A percentile compares a stretch with the other conserved stretches of the same genome.
These are phyloP conservation scores for Calocera viscosa DNA, from an alignment of 768 basidiomycete species.

Conservation along the genomic window DNA sequence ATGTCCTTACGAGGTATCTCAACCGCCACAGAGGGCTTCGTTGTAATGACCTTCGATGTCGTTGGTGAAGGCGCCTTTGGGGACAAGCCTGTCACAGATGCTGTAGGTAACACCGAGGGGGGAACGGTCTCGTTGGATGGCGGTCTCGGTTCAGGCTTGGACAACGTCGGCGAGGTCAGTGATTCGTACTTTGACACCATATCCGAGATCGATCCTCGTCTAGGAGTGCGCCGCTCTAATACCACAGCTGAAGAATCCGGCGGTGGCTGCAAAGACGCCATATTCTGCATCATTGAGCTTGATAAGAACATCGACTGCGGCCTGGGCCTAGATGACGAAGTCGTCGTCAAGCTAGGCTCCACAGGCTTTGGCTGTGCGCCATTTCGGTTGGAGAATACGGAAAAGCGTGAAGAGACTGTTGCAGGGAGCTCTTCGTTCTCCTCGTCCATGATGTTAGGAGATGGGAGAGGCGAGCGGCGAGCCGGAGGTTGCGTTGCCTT, in stretches of 20 bases:
- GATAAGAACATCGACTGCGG: conserved; percentile 73
- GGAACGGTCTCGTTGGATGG: neutral
- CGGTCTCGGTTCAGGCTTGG: neutral
- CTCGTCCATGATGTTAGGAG: conserved; percentile 3
- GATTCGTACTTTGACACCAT: conserved; percentile 77
- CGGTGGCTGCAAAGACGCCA: conserved; percentile 30
- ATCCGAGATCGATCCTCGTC: conserved; percentile 71
- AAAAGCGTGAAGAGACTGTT: neutral
- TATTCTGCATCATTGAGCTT: conserved; percentile 34
- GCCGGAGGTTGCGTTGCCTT: neutral
- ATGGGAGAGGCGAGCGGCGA: neutral
- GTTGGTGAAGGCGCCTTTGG: neutral
- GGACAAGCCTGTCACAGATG: neutral
- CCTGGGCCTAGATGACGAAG: conserved; percentile 40
- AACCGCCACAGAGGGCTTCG: neutral
- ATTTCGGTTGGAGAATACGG: neutral
- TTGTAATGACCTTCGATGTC: neutral
- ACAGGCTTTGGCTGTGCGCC: conserved; percentile 2
- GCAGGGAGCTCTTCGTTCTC: neutral
- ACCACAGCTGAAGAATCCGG: conserved; percentile 24
- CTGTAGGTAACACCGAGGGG: neutral
- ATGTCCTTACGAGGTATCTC: neutral
- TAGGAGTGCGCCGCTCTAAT: conserved; percentile 22
- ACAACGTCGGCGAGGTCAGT: conserved; percentile 32
- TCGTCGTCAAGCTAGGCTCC: conserved; percentile 21